Base-by-base conservation (phyloP, 2,329 filamentous ascomycete species). In the Verticillium dahliae region DNA sequence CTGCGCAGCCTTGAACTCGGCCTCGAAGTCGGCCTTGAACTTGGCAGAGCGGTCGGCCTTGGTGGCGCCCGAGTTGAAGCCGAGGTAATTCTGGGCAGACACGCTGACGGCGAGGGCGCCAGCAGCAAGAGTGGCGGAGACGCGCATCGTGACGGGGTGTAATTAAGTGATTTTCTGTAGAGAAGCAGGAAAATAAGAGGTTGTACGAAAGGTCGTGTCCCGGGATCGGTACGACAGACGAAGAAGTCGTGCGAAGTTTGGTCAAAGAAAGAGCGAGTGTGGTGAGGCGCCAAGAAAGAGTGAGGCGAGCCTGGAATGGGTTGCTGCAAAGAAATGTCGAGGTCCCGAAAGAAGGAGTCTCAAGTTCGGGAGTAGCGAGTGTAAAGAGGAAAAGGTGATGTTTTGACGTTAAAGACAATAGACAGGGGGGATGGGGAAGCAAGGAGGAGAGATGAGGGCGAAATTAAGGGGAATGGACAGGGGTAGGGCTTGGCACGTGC, bases 11-110 rank as follows among this genome's bases (percentile, higher is more conserved):
- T 71, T 75, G 72, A 83, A 81, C 75, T 82, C 80, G 54, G 72
- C 71, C 62, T 72, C 67, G 68, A 78, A 83, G 73, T 83, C 80
- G 59, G 72, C 65, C 75, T 81, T 78, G 74, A 81, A 79, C 78
- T 83, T 83, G 74, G 80, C 80, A 9, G 77, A 78, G 63, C 73
- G 73, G 72, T 81, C 78, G 66, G 75, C 71, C 57, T 76, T 69
- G 45, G 76, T 81, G 58, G 77, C 71, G 62, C 80, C 80, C 0
- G 79, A 81, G 78, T 82, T 83, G 78, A 83, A 83, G 65, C 80
- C 80, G 34, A 82, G 77, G 70, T 80, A 82, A 77, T 80, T 81
- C 63, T 69, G 71, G 41, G 73, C 74, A 55, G 77, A 74, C 58
- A 69, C 75, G 63, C 75, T 73, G 35, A 75, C 67, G 62, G 75